A percentile compares a stretch with the other conserved stretches of the same genome.
Conservation (phyloP, 148 eudicot genomes). For the Polygonum maritimum region DNA sequence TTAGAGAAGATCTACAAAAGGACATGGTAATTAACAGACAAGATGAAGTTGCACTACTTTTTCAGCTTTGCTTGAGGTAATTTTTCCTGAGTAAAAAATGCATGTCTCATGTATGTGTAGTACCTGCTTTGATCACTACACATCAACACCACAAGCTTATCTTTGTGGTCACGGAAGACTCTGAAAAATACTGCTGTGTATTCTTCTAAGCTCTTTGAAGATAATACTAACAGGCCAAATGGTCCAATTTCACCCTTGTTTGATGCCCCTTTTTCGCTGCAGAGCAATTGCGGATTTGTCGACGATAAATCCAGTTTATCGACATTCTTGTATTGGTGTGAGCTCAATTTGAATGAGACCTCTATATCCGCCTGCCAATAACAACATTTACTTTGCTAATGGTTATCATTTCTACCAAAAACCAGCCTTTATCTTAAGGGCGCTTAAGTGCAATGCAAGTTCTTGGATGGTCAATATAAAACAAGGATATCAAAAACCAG, state of each 20-base stretch:
- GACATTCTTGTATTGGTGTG: conserved; percentile 16
- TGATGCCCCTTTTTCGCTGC: conserved; percentile 38
- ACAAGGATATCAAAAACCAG: background rate
- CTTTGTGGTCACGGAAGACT: conserved; percentile 30
- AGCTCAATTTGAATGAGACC: conserved; percentile 32
- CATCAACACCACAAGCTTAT: conserved; percentile 48
- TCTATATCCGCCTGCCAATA: conserved; percentile 48
- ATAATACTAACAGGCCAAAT: conserved; percentile 53
- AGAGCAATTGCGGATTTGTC: conserved; percentile 41
- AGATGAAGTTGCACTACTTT: background rate
- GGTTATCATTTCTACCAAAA: no score
- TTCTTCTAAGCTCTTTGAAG: conserved; percentile 48
- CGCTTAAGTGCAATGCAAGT: no score
- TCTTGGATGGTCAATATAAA: background rate
- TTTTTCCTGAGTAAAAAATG: no score
- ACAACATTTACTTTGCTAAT: background rate
- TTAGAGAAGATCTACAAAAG: conserved; percentile 22
- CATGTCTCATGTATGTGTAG: background rate
- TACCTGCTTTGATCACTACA: conserved; percentile 72
- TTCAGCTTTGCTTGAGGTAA: background rate
- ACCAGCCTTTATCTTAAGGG: no score
- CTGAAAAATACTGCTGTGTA: conserved; percentile 65
- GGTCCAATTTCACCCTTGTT: conserved; percentile 43
- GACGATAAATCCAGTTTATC: conserved; percentile 36
- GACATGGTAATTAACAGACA: background rate